Evolutionary conservation across 257 asterid genomes (phyloP), one percentile per base, ranked within the genome.

Genomic region (Leonotis leonurus): DNA sequence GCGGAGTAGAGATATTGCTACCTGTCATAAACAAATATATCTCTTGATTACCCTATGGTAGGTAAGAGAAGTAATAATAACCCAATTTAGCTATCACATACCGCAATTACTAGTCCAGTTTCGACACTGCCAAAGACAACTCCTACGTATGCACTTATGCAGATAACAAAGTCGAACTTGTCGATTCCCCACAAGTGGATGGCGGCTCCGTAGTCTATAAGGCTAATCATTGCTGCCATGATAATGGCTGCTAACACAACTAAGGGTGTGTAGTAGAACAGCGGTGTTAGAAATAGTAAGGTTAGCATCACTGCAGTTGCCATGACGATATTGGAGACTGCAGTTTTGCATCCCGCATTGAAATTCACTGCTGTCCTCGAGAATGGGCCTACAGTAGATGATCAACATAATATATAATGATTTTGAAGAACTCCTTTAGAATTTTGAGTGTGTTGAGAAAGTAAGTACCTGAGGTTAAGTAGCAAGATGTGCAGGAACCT

Each of bases 401-500:
- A 40, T 5, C 13, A n/a, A 5, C 5, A 20, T 21, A 54, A 40
- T 3, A 36, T 60, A 75, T 63, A 36, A 33, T n/a, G 0, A 33
- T 17, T 1, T 14, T 17, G 4, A 10, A 70, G 22, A 8, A 8
- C 2, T 5, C 50, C 6, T 61, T 3, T 45, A 44, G 22, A 35
- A 26, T 44, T 32, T 52, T 13, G 24, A 46, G 18, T 24, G 9
- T 49, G 56, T 52, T 3, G 14, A 5, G 26, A 3, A 6, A n/a
- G n/a, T 33, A 46, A 10, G n/a, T n/a, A n/a, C 95, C 92, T 51
- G 96, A 59, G 16, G 90, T 88, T 56, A 88, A 75, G 81, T 88
- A 88, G 67, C 96, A 83, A 68, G 90, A 88, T 2, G 96, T 85
- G 81, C 95, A 88, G 26, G 96, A 88, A 32, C 96, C 95, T 24